These are phyloP conservation scores for Eremothecium sinecaudum DNA, from an alignment of 1,139 yeast species.

Conservation along the genomic window DNA sequence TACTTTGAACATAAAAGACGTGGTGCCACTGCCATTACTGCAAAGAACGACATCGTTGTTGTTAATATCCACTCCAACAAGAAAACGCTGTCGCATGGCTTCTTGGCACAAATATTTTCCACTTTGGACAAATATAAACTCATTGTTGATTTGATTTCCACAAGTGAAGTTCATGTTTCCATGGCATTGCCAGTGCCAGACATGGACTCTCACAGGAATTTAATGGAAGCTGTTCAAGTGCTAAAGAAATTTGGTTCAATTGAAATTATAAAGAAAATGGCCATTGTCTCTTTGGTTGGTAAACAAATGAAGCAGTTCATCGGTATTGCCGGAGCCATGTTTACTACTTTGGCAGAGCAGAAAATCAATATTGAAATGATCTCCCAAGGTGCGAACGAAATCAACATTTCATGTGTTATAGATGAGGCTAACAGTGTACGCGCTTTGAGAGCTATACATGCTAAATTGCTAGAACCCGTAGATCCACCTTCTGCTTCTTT, in stretches of 20 bases:
- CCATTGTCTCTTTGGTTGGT: conserved; percentile 89
- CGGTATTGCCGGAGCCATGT: conserved; percentile 97
- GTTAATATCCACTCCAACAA: conserved; percentile 89
- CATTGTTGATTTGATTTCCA: conserved; percentile 91
- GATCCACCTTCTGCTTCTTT: conserved; percentile 17
- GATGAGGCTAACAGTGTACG: conserved; percentile 73
- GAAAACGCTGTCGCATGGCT: conserved; percentile 88
- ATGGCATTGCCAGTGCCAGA: conserved; percentile 90
- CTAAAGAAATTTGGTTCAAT: conserved; percentile 75
- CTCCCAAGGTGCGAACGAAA: conserved; percentile 96
- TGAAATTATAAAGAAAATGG: conserved; percentile 77
- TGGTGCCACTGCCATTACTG: conserved; percentile 95
- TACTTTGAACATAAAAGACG: conserved; percentile 43
- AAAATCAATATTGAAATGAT: conserved; percentile 94
- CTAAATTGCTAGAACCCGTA: conserved; percentile 48
- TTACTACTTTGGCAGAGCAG: conserved; percentile 86
- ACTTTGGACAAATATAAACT: conserved; percentile 75
- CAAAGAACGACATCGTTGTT: conserved; percentile 86
- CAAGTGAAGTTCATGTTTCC: conserved; percentile 95
- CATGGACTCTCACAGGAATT: conserved; percentile 43
- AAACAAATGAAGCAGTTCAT: conserved; percentile 94
- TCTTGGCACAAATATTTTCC: conserved; percentile 80
- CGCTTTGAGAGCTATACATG: conserved; percentile 81
- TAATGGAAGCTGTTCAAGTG: conserved; percentile 66
- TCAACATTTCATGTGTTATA: conserved; percentile 90